Evolutionary conservation across 2,329 filamentous ascomycete species (phyloP).

Genomic region (Tolypocladium tundrense): DNA sequence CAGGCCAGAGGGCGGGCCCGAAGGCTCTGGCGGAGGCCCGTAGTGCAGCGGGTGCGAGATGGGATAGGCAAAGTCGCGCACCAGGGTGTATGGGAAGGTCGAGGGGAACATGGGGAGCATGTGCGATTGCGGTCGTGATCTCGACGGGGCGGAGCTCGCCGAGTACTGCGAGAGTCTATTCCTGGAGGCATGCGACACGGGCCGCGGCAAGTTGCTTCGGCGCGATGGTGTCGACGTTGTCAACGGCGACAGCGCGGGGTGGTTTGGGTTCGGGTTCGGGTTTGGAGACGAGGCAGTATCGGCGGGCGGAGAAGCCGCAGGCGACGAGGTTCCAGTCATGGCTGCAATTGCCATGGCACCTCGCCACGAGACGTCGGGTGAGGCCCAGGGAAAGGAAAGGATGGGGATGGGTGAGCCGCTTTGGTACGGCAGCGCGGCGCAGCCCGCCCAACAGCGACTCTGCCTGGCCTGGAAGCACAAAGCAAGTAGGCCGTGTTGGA

Average conservation of each 20-base stretch:
- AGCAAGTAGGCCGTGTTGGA: background rate
- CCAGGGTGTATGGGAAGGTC: conserved; percentile 75
- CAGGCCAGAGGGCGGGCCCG: conserved; percentile 59
- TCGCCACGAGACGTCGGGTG: conserved; percentile 6
- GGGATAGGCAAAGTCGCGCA: conserved; percentile 93
- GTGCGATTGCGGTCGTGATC: conserved; percentile 72
- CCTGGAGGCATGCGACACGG: conserved; percentile 68
- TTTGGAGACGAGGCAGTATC: conserved; percentile 30
- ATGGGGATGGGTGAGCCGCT: background rate
- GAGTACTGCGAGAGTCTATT: conserved; percentile 81
- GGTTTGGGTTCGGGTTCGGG: conserved; percentile 36
- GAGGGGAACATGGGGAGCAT: conserved; percentile 77
- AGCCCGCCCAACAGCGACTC: background rate
- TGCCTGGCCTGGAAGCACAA: background rate
- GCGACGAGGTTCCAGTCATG: conserved; percentile 47
- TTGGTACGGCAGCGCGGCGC: background rate
- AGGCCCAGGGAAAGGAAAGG: background rate
- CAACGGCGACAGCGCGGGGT: conserved; percentile 42
- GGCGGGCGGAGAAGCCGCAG: conserved; percentile 42
- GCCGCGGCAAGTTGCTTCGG: conserved; percentile 50
- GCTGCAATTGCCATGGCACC: conserved; percentile 33
- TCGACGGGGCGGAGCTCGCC: conserved; percentile 53
- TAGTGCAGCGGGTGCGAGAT: conserved; percentile 79
- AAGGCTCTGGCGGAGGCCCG: conserved; percentile 72
- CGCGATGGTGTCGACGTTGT: conserved; percentile 48